Percentiles rank a stretch among this genome's conserved stretches.
phyloP scores from a whole-genome alignment of 106 monocot species.

The Dactylorhiza incarnata region DNA sequence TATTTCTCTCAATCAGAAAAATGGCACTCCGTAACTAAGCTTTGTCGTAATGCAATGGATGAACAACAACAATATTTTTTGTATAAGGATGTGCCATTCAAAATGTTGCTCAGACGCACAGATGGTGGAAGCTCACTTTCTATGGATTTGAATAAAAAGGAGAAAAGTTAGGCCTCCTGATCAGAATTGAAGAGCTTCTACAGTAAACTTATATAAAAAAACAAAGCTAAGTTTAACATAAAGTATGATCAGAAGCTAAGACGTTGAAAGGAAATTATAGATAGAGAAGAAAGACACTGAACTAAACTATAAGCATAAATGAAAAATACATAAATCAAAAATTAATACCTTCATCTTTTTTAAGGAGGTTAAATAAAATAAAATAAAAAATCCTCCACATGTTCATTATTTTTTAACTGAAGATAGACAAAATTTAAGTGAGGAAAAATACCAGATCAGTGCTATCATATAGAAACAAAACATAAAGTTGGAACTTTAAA shows the following conservation, averaged over 20 bases:
- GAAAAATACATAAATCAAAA: not conserved
- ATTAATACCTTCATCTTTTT: not conserved
- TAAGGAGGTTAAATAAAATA: not conserved
- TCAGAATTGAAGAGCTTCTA: not conserved
- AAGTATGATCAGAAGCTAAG: not conserved
- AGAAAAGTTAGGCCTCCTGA: no score
- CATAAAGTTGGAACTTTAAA: not conserved
- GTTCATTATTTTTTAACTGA: not conserved
- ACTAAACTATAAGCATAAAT: not conserved
- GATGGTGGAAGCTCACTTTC: no score
- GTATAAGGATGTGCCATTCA: no score
- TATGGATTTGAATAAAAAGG: no score
- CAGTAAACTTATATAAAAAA: not conserved
- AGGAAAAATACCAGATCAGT: not conserved
- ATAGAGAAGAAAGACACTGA: not conserved
- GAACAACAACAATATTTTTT: no score
- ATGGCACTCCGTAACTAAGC: no score
- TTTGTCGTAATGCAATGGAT: no score
- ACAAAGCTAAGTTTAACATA: not conserved
- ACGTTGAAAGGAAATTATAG: no score
- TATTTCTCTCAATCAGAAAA: no score
- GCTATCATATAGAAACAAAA: conserved; percentile 1
- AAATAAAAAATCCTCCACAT: not conserved
- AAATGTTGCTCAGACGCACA: no score
- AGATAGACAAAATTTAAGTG: not conserved